A percentile compares a stretch with the other conserved stretches of the same genome.
Evolutionary conservation across 148 eudicot species (phyloP).

Genomic region (Cornus florida): DNA sequence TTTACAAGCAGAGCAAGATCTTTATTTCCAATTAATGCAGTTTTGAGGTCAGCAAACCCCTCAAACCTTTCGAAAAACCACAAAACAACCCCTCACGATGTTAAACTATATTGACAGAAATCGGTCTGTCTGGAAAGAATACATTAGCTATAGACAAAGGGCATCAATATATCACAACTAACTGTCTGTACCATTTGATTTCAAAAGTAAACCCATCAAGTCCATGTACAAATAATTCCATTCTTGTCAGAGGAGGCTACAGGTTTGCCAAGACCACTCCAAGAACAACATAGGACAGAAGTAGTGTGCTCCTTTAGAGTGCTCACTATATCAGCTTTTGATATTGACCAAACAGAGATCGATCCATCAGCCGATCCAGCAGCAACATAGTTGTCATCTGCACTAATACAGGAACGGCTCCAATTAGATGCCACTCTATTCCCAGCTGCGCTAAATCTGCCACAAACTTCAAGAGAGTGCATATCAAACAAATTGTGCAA

Average conservation of each 20-base stretch:
- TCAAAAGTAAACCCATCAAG: conserved; percentile 26
- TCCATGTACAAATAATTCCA: conserved; percentile 79
- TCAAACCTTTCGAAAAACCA: too few relatives aligned
- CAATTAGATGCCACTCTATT: conserved; percentile 83
- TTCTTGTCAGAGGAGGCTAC: conserved; percentile 81
- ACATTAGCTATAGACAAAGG: background rate
- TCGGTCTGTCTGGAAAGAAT: background rate
- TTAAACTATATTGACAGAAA: background rate
- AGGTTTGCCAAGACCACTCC: conserved; percentile 87
- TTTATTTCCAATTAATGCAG: too few relatives aligned
- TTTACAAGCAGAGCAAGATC: too few relatives aligned
- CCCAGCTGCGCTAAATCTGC: conserved; percentile 67
- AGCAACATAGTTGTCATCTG: conserved; percentile 86
- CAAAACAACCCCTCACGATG: background rate
- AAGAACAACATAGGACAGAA: conserved; percentile 76
- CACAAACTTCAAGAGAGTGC: conserved; percentile 74
- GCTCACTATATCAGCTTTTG: conserved; percentile 57
- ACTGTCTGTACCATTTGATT: background rate
- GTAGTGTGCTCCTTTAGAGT: conserved; percentile 77
- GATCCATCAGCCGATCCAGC: conserved; percentile 98
- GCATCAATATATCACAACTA: background rate
- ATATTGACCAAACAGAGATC: conserved; percentile 75
- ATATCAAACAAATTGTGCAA: conserved; percentile 83
- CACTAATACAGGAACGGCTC: conserved; percentile 93
- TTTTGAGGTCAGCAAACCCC: too few relatives aligned